A percentile compares a stretch with the other conserved stretches of the same genome.
phyloP scores from a whole-genome alignment of 257 asterid species.

The Verbascum thapsus region DNA sequence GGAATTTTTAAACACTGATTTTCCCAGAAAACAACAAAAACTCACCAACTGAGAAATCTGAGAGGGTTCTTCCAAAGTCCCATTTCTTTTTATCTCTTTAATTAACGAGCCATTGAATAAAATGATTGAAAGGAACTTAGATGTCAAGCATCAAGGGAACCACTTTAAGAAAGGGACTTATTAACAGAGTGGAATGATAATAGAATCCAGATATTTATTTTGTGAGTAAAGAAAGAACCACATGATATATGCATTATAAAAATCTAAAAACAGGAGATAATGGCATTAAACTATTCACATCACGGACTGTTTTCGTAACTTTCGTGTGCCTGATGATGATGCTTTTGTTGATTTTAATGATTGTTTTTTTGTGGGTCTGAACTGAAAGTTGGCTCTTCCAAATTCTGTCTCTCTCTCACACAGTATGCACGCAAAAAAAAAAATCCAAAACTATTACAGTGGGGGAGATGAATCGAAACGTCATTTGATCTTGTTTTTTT shows the following conservation, averaged over 20 bases:
- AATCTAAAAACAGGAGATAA: constrained; percentile 10
- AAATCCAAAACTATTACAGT: no score
- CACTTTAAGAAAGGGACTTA: constrained; percentile 55
- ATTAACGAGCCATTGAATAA: constrained; percentile 39
- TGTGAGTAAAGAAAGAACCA: constrained; percentile 38
- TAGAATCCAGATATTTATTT: constrained; percentile 26
- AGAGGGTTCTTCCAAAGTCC: constrained; percentile 32
- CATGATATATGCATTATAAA: constrained; percentile 33
- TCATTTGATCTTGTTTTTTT: constrained; percentile 33
- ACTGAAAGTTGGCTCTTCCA: no score
- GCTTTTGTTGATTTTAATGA: constrained; percentile 34
- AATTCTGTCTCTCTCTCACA: constrained; percentile 21
- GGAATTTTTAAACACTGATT: constrained; percentile 39
- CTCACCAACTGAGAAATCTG: constrained; percentile 51
- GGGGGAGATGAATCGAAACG: constrained; percentile 44
- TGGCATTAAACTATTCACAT: neutral
- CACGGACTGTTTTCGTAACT: constrained; percentile 44
- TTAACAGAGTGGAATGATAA: constrained; percentile 68
- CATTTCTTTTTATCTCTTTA: constrained; percentile 23
- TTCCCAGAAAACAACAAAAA: constrained; percentile 36
- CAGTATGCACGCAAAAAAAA: constrained; percentile 20
- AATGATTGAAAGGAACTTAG: constrained; percentile 69
- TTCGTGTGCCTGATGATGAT: constrained; percentile 11
- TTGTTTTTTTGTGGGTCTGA: constrained; percentile 38
- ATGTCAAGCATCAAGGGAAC: constrained; percentile 93